phyloP scores from a whole-genome alignment of 352 stramenopile species.

The Phytophthora quininea region DNA sequence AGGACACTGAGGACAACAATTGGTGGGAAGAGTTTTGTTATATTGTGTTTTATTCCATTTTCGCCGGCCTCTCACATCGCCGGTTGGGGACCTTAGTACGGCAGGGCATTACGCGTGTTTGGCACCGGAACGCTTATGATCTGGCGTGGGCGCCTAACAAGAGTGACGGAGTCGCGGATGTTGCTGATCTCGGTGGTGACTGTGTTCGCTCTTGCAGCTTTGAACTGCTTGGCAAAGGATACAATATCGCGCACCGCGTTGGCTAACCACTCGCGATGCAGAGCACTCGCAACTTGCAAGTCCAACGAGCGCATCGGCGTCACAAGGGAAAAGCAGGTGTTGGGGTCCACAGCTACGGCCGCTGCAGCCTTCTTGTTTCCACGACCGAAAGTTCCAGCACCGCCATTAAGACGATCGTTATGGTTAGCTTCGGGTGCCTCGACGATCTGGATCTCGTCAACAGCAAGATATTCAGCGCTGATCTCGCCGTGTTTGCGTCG shows the following conservation, averaged over 20 bases:
- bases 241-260: slow-evolving; percentile 70
- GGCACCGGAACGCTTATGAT: background rate
- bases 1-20: background rate
- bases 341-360: slow-evolving; percentile 48
- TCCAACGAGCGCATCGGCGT: slow-evolving; percentile 61
- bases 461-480: slow-evolving; percentile 59
- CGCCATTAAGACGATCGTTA: slow-evolving; percentile 5
- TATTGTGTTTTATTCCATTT: background rate
- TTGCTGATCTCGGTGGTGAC: slow-evolving; percentile 13
- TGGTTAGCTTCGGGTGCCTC: slow-evolving; percentile 19
- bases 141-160: slow-evolving; percentile 14
- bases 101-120: slow-evolving; percentile 11
- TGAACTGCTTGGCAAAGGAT: slow-evolving; percentile 70
- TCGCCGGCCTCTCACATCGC: too few species aligned
- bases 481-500: slow-evolving; percentile 78
- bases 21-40: background rate
- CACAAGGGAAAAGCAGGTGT: slow-evolving; percentile 61
- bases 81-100: slow-evolving; percentile 15
- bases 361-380: slow-evolving; percentile 58
- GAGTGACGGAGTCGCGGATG: slow-evolving; percentile 8
- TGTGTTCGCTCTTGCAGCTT: slow-evolving; percentile 38
- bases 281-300: slow-evolving; percentile 61
- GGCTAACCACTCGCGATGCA: slow-evolving; percentile 82
- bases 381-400: slow-evolving; percentile 19
- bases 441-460: slow-evolving; percentile 60